Evolutionary conservation across 495 filamentous ascomycete species (phyloP).

Genomic region (Hyaloscypha bicolor): DNA sequence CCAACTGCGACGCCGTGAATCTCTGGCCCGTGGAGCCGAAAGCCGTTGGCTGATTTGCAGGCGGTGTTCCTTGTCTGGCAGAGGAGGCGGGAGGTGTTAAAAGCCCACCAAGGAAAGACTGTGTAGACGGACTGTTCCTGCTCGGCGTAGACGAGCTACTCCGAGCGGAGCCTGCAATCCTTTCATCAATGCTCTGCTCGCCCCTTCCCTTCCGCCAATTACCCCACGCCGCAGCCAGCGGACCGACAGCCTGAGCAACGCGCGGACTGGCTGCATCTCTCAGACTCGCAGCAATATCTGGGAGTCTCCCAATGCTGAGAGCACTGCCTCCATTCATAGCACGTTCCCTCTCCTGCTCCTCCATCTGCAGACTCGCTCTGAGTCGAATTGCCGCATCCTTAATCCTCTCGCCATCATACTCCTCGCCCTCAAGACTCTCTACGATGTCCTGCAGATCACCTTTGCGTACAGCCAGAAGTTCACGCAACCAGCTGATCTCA

Average conservation of each 20-base stretch:
- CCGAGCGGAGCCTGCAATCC: neutral
- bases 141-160: slow-evolving; percentile 48
- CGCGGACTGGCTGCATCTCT: slow-evolving; percentile 70
- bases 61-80: slow-evolving; percentile 50
- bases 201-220: slow-evolving; percentile 74
- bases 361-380: slow-evolving; percentile 95
- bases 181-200: slow-evolving; percentile 31
- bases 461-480: slow-evolving; percentile 85
- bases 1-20: slow-evolving; percentile 49
- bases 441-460: slow-evolving; percentile 94
- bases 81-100: slow-evolving; percentile 71
- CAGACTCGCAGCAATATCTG: slow-evolving; percentile 55
- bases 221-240: slow-evolving; percentile 81
- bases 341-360: slow-evolving; percentile 90
- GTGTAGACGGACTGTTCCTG: slow-evolving; percentile 56
- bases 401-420: slow-evolving; percentile 73
- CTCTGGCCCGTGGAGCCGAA: slow-evolving; percentile 54
- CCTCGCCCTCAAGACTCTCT: slow-evolving; percentile 69
- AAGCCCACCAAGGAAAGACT: slow-evolving; percentile 64
- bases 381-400: slow-evolving; percentile 90
- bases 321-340: slow-evolving; percentile 59
- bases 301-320: slow-evolving; percentile 42
- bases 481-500: slow-evolving; percentile 94
- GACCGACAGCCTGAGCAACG: slow-evolving; percentile 74
- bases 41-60: slow-evolving; percentile 48